Percentiles rank a stretch among this genome's conserved stretches.
phyloP scores from a whole-genome alignment of 148 eudicot species.

The Rhododendron kiyosumense region DNA sequence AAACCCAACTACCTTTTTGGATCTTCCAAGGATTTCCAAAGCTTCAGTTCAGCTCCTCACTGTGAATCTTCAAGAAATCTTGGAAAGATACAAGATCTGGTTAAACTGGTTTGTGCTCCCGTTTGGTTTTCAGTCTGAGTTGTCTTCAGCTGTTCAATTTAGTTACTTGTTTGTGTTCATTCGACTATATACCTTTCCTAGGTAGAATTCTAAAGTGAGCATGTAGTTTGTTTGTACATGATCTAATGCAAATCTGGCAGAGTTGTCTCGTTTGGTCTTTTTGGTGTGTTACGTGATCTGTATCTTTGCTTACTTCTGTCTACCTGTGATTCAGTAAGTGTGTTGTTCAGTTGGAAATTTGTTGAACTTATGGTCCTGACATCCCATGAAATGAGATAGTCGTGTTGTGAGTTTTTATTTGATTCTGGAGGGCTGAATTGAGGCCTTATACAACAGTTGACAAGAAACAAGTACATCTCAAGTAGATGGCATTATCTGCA shows the following conservation, averaged over 20 bases:
- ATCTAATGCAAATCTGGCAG: neutral
- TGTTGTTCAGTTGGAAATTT: neutral
- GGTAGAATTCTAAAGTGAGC: neutral
- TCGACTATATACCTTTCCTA: neutral
- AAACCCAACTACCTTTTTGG: neutral
- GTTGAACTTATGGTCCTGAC: neutral
- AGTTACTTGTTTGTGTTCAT: neutral
- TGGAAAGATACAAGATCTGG: neutral
- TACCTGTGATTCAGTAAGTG: neutral
- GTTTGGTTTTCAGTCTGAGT: neutral
- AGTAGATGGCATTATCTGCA: neutral
- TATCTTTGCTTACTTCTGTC: neutral
- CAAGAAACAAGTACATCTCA: neutral
- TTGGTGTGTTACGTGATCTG: neutral
- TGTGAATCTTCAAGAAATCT: neutral
- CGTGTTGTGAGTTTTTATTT: neutral
- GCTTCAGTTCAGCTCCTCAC: neutral
- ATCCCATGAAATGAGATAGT: neutral
- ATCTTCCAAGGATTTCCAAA: slow-evolving; percentile 5
- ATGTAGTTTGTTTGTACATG: neutral
- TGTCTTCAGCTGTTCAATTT: neutral
- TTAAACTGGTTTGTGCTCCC: neutral
- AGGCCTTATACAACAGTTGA: neutral
- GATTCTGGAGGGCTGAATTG: slow-evolving; percentile 1
- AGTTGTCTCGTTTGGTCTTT: neutral